A percentile compares a stretch with the other conserved stretches of the same genome.
These are phyloP conservation scores for Fusarium pseudocircinatum DNA, from an alignment of 2,329 filamentous ascomycete genomes.

Conservation along the genomic window DNA sequence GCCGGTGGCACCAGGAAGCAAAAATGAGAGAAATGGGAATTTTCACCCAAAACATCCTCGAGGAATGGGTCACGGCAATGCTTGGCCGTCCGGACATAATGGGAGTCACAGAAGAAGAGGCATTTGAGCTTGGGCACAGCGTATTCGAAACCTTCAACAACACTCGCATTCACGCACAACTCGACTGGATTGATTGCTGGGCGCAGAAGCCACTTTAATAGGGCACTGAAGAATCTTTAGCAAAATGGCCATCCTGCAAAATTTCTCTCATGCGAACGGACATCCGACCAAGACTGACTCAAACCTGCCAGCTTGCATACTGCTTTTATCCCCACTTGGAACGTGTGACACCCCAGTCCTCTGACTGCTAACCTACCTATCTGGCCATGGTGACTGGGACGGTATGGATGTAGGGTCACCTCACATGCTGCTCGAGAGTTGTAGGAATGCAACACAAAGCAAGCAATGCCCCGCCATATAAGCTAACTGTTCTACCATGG, in stretches of 20 bases:
- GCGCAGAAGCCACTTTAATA: slow-evolving; percentile 49
- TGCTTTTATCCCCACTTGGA: slow-evolving; percentile 3
- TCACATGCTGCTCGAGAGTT: slow-evolving; percentile 25
- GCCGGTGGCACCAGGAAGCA: slow-evolving; percentile 50
- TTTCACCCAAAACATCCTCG: slow-evolving; percentile 49
- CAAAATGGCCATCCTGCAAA: neutral
- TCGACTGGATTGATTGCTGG: slow-evolving; percentile 52
- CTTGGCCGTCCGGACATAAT: slow-evolving; percentile 47
- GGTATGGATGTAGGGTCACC: slow-evolving; percentile 19
- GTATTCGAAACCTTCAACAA: slow-evolving; percentile 48
- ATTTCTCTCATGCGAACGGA: slow-evolving; percentile 1
- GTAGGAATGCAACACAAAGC: slow-evolving; percentile 6
- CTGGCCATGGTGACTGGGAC: neutral
- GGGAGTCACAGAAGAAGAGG: slow-evolving; percentile 48
- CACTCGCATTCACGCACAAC: slow-evolving; percentile 46
- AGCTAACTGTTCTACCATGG: neutral
- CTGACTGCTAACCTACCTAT: neutral
- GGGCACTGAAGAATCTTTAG: neutral
- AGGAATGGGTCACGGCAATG: slow-evolving; percentile 50
- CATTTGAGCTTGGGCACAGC: slow-evolving; percentile 45
- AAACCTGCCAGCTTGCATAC: slow-evolving; percentile 19
- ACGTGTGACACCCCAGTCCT: slow-evolving; percentile 9
- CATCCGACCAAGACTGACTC: slow-evolving; percentile 10
- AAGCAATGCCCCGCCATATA: slow-evolving; percentile 21
- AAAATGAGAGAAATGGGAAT: slow-evolving; percentile 51